Evolutionary conservation across 2,329 filamentous ascomycete species (phyloP).

Genomic region (Colletotrichum cuscutae): DNA sequence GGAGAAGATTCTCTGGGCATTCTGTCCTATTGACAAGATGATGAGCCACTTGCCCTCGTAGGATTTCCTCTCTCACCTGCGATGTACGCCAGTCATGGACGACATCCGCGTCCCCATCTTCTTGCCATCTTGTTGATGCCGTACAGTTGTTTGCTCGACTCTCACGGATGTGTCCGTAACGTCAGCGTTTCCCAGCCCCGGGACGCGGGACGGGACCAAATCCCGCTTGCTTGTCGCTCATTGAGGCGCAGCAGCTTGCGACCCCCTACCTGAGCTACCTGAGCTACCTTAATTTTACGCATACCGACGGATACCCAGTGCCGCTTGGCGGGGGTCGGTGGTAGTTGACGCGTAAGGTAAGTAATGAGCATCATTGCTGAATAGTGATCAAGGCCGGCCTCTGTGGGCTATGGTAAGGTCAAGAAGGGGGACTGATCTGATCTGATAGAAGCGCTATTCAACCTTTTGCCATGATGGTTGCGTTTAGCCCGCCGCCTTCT

Average conservation of each 20-base stretch:
- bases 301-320: neutral
- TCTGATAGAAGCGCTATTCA: neutral
- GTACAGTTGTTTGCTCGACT: neutral
- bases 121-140: too few species aligned
- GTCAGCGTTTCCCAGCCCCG: neutral
- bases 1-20: neutral
- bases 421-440: neutral
- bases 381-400: neutral
- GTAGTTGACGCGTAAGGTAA: neutral
- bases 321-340: neutral
- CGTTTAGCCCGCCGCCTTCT: neutral
- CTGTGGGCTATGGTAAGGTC: neutral
- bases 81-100: too few species aligned
- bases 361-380: neutral
- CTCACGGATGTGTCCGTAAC: neutral
- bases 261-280: neutral
- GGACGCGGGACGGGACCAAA: neutral
- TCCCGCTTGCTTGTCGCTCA: neutral
- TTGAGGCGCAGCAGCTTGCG: constrained; percentile 1
- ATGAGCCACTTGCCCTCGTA: neutral
- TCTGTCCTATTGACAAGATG: neutral
- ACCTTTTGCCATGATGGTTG: neutral
- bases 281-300: neutral
- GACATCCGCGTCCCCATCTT: too few species aligned
- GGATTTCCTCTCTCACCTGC: too few species aligned